Evolutionary conservation across 352 stramenopile species (phyloP), one percentile per base, ranked within the genome.

Genomic region (Phytophthora sojae): DNA sequence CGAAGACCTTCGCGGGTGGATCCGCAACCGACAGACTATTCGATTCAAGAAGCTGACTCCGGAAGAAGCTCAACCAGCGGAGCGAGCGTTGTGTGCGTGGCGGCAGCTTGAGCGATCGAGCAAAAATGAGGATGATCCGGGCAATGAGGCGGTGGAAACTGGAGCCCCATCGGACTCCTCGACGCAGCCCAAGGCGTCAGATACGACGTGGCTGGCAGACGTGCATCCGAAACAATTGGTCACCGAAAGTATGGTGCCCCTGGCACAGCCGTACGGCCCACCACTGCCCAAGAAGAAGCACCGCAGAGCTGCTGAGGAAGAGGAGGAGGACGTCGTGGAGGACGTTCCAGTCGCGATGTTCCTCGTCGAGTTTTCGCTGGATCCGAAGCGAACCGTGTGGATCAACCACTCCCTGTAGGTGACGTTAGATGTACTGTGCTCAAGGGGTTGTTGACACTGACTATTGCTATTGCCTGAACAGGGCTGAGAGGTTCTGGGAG

Each of bases 381-480:
- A 93, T 29, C 82, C 80, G 15, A 80, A 65, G 56, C 80, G 81
- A 23, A 69, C 83, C 19, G 82, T 90, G 50, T 93, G 85, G 85
- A 81, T 93, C 57, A 89, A 81, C 53, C 85, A 90, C 35, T 88
- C 77, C 0, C 61, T 92, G 84, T 92, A 83, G 37, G 84, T 80
- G 17, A 65, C n/a, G 11, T 35, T 42, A 21, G 3, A 1, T 17
- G 35, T 42, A 4, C 35, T 17, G 14, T 42, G 9, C 1, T 3
- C 4, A 35, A 5, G 45, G 1, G 0, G 37, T 42, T 69, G 53
- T 15, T 71, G 14, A 67, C 15, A 60, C 23, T 63, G 21, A 6
- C 25, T 52, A 30, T 50, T 44, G 23, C 45, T 61, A 23, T 71
- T 39, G 19, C 61, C 29, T 52, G 25, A 23, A 12, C 37, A 88